Evolutionary conservation across 2,329 filamentous ascomycete species (phyloP).

Genomic region (Penicillium sp.): DNA sequence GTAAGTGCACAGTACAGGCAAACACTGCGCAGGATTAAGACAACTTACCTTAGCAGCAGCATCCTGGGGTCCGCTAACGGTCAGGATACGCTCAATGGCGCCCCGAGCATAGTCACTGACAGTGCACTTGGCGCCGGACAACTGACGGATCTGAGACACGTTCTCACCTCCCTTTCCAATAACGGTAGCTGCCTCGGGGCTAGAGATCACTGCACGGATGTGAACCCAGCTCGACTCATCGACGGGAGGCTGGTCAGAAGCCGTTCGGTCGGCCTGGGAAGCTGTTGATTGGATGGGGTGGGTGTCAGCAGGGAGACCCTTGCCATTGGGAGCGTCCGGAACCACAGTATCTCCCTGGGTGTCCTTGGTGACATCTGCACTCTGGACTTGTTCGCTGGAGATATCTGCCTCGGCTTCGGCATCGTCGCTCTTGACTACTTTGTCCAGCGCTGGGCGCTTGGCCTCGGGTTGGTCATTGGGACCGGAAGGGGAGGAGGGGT

Average conservation of each 20-base stretch:
- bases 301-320: slow-evolving; percentile 52
- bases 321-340: slow-evolving; percentile 62
- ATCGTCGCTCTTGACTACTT: slow-evolving; percentile 72
- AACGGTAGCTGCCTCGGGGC: slow-evolving; percentile 93
- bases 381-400: slow-evolving; percentile 24
- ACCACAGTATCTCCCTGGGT: slow-evolving; percentile 68
- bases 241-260: slow-evolving; percentile 56
- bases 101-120: slow-evolving; percentile 98
- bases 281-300: slow-evolving; percentile 62
- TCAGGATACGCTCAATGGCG: slow-evolving; percentile 95
- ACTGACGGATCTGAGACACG: slow-evolving; percentile 90
- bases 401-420: slow-evolving; percentile 35
- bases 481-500: slow-evolving; percentile 90
- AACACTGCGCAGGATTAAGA: neutral
- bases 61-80: slow-evolving; percentile 94
- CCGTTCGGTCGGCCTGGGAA: slow-evolving; percentile 54
- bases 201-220: slow-evolving; percentile 94
- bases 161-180: slow-evolving; percentile 99
- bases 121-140: slow-evolving; percentile 97
- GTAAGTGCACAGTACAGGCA: slow-evolving; percentile 11
- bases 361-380: slow-evolving; percentile 26
- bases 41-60: slow-evolving; percentile 84
- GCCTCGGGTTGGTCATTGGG: slow-evolving; percentile 93
- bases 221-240: slow-evolving; percentile 98
- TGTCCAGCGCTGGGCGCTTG: slow-evolving; percentile 94